Base-by-base conservation (phyloP, 192 early-diverging fungal species). In the Backusella australiensis region DNA sequence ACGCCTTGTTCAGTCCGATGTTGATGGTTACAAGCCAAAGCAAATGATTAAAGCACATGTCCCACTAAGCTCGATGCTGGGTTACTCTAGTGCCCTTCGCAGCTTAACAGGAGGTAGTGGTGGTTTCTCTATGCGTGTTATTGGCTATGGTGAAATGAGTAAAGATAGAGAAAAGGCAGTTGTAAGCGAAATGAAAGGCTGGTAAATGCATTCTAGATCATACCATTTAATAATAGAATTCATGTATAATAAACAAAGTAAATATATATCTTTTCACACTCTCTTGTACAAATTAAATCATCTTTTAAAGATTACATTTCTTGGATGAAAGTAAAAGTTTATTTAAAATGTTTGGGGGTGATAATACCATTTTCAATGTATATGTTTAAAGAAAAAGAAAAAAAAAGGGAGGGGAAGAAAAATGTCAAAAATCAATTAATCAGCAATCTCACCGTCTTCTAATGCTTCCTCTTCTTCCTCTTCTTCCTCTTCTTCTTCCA, bases 31-130 rank as follows among this genome's bases (percentile, higher is more conserved):
- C 69, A 78, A 38, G 56, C 75, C 77, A 21, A 85, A 80, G 34
- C 71, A 81, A 23, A 74, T 79, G 17, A 89, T 94, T 26, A 81
- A 87, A 26, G 90, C 91, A 0, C 87, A 90, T 42, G 91, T 93
- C 0, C 96, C 96, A 12, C 82, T 99, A 36, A 88, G 89, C 52
- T 85, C 91, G 1, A 90, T 98, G 91, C 80, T 96, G 1, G 96
- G 96, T 4, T 99, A 99, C 72, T 88, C 95, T 21, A 91, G 88
- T 4, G 82, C 86, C 2, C 79, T 99, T 76, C 84, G 97, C 36
- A 92, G 93, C n/a, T 82, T 97, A 80, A 96, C 97, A 0, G 94
- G 90, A 1, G 97, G 97, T 15, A 90, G 89, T 3, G 97, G 91
- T 11, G 85, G 87, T 17, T 97, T 97, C 74, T 85, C 90, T 17